phyloP scores from a whole-genome alignment of 768 basidiomycete species.

The Cystofilobasidium macerans region DNA sequence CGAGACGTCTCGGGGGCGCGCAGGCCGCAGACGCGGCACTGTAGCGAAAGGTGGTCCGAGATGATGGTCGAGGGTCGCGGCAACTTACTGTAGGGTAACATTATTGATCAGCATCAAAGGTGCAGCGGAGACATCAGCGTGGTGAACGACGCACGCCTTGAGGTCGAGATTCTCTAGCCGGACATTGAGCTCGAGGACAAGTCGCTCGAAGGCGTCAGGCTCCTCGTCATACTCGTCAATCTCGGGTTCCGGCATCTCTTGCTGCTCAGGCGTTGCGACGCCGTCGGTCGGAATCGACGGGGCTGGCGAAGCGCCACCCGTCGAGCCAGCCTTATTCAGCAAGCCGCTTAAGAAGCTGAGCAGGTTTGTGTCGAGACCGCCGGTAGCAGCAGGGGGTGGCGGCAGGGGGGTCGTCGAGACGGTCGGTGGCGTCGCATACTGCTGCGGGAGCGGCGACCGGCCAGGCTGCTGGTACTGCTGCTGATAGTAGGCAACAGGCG shows the following conservation, averaged over 20 bases:
- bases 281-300: neutral
- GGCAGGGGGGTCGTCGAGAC: slow-evolving; percentile 1
- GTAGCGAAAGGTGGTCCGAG: slow-evolving; percentile 14
- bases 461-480: neutral
- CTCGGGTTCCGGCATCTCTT: neutral
- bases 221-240: slow-evolving; percentile 6
- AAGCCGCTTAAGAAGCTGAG: neutral
- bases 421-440: neutral
- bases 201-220: slow-evolving; percentile 20
- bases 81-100: slow-evolving; percentile 1
- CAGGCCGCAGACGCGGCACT: slow-evolving; percentile 18
- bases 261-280: neutral
- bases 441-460: neutral
- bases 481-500: neutral
- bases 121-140: neutral
- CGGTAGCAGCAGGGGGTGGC: neutral
- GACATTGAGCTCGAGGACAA: slow-evolving; percentile 14
- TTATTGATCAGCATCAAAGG: neutral
- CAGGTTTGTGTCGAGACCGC: neutral
- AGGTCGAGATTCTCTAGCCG: slow-evolving; percentile 10
- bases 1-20: slow-evolving; percentile 6
- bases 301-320: neutral
- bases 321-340: neutral
- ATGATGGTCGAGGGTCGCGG: slow-evolving; percentile 15
- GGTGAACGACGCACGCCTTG: slow-evolving; percentile 14